phyloP scores from a whole-genome alignment of 1,284 basidiomycete species.

The Fistulinella cinereoalba region DNA sequence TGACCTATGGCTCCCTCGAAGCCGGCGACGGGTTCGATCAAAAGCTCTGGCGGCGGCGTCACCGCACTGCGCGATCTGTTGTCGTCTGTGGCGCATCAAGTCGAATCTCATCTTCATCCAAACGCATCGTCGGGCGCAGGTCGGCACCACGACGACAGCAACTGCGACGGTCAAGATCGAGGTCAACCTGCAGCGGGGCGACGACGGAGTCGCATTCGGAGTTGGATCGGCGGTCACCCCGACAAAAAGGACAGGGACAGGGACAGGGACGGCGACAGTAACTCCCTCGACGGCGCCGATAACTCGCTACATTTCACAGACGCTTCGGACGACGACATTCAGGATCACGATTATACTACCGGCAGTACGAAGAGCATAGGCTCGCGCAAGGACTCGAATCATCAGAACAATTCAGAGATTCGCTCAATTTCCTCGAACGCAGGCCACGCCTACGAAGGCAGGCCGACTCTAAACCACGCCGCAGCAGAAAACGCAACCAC shows the following conservation, averaged over 20 bases:
- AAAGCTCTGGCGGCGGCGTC: background rate
- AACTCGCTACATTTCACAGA: conserved; percentile 20
- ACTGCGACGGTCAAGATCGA: background rate
- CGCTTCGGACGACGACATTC: conserved; percentile 9
- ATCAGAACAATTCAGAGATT: background rate
- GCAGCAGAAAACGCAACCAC: background rate
- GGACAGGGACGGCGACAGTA: background rate
- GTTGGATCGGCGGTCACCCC: conserved; percentile 12
- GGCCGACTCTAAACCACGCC: background rate
- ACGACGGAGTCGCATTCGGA: conserved; percentile 18
- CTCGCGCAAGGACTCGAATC: background rate
- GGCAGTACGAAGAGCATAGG: too few species aligned
- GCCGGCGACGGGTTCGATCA: conserved; percentile 1
- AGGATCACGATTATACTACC: background rate
- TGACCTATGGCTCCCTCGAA: conserved; percentile 5
- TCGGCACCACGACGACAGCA: background rate
- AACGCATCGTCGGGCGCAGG: background rate
- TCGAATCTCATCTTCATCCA: conserved; percentile 21
- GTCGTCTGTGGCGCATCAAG: conserved; percentile 24
- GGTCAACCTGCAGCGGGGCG: background rate
- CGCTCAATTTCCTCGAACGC: too few species aligned
- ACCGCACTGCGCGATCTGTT: conserved; percentile 17
- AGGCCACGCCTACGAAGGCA: too few species aligned
- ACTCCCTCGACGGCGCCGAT: conserved; percentile 11
- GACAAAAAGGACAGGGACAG: conserved; percentile 5